Conservation (phyloP, 2,329 filamentous ascomycete genomes). For the Didymella lethalis region DNA sequence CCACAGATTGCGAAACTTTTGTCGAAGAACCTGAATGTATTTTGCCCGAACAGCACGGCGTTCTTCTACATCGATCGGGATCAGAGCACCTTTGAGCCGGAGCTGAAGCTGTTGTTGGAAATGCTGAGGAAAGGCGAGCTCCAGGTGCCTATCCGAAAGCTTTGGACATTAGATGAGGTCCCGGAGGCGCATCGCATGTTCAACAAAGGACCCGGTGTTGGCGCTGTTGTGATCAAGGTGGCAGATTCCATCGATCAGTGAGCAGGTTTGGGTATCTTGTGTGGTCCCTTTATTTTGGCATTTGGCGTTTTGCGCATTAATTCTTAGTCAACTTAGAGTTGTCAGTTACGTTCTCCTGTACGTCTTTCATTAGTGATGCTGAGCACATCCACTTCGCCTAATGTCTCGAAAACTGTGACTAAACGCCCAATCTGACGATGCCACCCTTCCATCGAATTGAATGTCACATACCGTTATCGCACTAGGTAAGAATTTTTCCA, state of each 20-base stretch:
- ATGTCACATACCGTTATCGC: too few species aligned
- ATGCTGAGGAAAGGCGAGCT: slow-evolving; percentile 33
- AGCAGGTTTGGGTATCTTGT: neutral
- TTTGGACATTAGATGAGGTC: slow-evolving; percentile 37
- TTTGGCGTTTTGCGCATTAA: neutral
- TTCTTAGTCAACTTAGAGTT: neutral
- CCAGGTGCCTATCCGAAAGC: slow-evolving; percentile 38
- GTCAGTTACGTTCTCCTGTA: too few species aligned
- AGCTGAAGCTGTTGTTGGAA: slow-evolving; percentile 32
- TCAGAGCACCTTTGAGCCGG: slow-evolving; percentile 37
- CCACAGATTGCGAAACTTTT: slow-evolving; percentile 35
- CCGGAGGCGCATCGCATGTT: slow-evolving; percentile 40
- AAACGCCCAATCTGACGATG: too few species aligned
- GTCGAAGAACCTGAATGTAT: slow-evolving; percentile 33
- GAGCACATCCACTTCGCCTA: too few species aligned
- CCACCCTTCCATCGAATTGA: too few species aligned
- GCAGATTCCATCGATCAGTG: slow-evolving; percentile 6
- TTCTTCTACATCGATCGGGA: slow-evolving; percentile 41
- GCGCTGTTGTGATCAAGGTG: slow-evolving; percentile 38
- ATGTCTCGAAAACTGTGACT: too few species aligned
- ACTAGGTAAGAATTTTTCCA: too few species aligned
- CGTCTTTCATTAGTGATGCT: too few species aligned
- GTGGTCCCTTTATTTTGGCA: too few species aligned
- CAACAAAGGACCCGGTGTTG: slow-evolving; percentile 36
- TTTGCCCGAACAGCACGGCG: slow-evolving; percentile 35